Evolutionary conservation across 2,329 filamentous ascomycete genomes (phyloP).

Genomic region (Coniella vitis): DNA sequence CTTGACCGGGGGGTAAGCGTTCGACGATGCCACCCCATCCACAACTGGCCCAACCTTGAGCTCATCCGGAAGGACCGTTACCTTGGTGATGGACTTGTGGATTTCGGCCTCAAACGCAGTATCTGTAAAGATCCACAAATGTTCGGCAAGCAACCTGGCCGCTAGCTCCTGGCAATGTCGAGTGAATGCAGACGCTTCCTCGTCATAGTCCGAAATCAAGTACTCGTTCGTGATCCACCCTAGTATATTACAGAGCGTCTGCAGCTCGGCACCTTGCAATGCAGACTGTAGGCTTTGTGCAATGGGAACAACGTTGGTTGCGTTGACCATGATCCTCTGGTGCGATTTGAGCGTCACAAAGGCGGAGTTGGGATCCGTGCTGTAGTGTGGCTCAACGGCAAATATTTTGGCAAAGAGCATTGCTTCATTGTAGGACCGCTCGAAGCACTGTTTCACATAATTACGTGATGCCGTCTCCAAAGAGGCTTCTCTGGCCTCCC

Average conservation of each 20-base stretch:
- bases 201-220: slow-evolving; percentile 47
- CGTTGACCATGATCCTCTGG: slow-evolving; percentile 45
- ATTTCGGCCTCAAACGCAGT: slow-evolving; percentile 48
- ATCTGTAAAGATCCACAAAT: slow-evolving; percentile 52
- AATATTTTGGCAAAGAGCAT: slow-evolving; percentile 50
- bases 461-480: slow-evolving; percentile 50
- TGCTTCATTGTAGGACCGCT: slow-evolving; percentile 49
- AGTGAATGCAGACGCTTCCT: slow-evolving; percentile 45
- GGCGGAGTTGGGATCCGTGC: slow-evolving; percentile 40
- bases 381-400: slow-evolving; percentile 47
- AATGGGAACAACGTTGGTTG: slow-evolving; percentile 47
- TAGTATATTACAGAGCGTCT: slow-evolving; percentile 47
- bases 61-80: slow-evolving; percentile 37
- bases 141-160: slow-evolving; percentile 47
- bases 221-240: slow-evolving; percentile 55
- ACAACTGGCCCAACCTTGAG: slow-evolving; percentile 45
- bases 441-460: slow-evolving; percentile 53
- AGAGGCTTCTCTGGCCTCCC: slow-evolving; percentile 42
- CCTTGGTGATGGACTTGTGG: slow-evolving; percentile 46
- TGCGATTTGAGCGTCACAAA: slow-evolving; percentile 43
- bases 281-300: slow-evolving; percentile 42
- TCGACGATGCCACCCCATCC: slow-evolving; percentile 45
- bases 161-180: slow-evolving; percentile 50
- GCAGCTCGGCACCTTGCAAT: slow-evolving; percentile 40
- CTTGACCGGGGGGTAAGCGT: slow-evolving; percentile 52